Percentiles rank a stretch among this genome's conserved stretches.
Evolutionary conservation across 169 alveolate species (phyloP).

Genomic region (Plasmodium malariae): DNA sequence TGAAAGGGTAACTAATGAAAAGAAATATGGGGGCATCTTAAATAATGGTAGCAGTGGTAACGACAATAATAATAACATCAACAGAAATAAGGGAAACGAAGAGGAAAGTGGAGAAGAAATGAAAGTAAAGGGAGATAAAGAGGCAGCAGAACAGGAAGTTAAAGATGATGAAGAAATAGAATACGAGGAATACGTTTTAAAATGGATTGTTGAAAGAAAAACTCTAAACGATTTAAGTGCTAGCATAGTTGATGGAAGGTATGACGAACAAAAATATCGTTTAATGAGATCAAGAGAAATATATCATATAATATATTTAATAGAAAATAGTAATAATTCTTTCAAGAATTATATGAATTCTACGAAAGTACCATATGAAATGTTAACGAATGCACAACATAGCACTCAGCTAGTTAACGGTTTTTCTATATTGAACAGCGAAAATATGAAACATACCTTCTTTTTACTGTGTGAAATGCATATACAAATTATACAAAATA

Average conservation of each 20-base stretch:
- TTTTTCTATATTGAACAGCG: conserved; percentile 79
- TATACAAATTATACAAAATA: conserved; percentile 47
- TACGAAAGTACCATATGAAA: conserved; percentile 77
- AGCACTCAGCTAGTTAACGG: conserved; percentile 81
- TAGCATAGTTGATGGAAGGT: conserved; percentile 88
- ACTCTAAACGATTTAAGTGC: conserved; percentile 88
- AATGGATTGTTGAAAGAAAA: conserved; percentile 90
- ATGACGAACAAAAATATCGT: conserved; percentile 89
- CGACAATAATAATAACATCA: background rate
- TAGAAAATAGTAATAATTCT: conserved; percentile 82
- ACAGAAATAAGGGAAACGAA: no score
- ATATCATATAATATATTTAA: conserved; percentile 84
- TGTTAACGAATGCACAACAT: conserved; percentile 76
- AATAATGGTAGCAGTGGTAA: background rate
- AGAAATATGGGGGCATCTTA: background rate
- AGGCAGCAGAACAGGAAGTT: no score
- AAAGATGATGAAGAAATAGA: conserved; percentile 76
- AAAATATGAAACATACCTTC: conserved; percentile 80
- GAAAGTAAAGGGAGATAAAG: no score
- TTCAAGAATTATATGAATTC: conserved; percentile 81
- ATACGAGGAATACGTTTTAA: conserved; percentile 83
- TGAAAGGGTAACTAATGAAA: background rate
- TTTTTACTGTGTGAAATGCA: conserved; percentile 78
- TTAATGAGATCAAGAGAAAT: conserved; percentile 85
- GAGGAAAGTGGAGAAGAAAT: background rate